Percentiles rank a stretch among this genome's conserved stretches.
phyloP scores from a whole-genome alignment of 257 asterid species.

The Gardenia jasminoides region DNA sequence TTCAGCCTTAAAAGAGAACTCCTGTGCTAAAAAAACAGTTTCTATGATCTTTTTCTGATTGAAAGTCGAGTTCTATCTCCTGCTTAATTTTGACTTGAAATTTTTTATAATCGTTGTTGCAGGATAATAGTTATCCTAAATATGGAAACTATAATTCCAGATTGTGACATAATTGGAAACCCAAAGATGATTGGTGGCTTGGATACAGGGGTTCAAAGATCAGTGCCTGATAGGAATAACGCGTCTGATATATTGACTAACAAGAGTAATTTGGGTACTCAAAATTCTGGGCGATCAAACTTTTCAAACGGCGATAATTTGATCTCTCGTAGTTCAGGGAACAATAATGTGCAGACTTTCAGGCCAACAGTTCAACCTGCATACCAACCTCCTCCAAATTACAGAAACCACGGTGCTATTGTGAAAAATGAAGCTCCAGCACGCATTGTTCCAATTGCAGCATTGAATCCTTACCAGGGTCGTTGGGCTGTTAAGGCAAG shows the following conservation, averaged over 20 bases:
- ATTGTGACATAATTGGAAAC: slow-evolving; percentile 70
- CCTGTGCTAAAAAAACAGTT: background rate
- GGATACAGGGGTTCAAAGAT: slow-evolving; percentile 47
- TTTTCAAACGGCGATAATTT: slow-evolving; percentile 30
- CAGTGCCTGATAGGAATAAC: slow-evolving; percentile 34
- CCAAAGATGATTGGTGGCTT: slow-evolving; percentile 45
- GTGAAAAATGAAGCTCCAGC: slow-evolving; percentile 96
- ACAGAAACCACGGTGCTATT: slow-evolving; percentile 76
- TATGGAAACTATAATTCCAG: slow-evolving; percentile 84
- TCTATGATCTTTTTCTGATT: background rate
- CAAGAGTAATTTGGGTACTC: slow-evolving; percentile 38
- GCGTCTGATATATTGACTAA: slow-evolving; percentile 29
- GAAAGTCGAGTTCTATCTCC: background rate
- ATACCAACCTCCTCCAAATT: slow-evolving; percentile 89
- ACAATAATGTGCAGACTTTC: slow-evolving; percentile 47
- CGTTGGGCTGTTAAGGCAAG: slow-evolving; percentile 99
- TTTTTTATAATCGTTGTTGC: slow-evolving; percentile 32
- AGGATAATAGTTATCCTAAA: slow-evolving; percentile 84
- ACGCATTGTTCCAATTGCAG: slow-evolving; percentile 84
- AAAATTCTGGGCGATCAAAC: slow-evolving; percentile 35
- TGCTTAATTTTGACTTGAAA: slow-evolving; percentile 2
- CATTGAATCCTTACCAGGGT: slow-evolving; percentile 96
- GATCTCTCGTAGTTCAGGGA: slow-evolving; percentile 36
- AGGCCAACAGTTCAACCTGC: slow-evolving; percentile 83
- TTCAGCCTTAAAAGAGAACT: background rate